Evolutionary conservation across 2,329 filamentous ascomycete species (phyloP), one percentile per base, ranked within the genome.

Genomic region (Talaromyces sp.): DNA sequence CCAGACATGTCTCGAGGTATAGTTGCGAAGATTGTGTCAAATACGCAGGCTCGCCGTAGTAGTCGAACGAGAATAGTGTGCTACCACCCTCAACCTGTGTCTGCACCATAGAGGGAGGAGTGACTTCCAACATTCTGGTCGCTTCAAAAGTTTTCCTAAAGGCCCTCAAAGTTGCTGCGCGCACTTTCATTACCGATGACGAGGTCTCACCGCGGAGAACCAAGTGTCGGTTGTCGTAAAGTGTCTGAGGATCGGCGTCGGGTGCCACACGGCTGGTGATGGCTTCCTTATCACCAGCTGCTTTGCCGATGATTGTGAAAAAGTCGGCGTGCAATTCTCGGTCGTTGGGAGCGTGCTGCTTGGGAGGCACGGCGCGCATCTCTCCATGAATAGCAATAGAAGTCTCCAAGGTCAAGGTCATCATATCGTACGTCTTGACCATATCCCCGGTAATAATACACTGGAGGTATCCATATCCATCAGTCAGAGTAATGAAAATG

Each of bases 11-110:
- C 84, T 99, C 95, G 66, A 99, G 90, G 81, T 99, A 99, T 62
- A 99, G 87, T 80, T 99, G 95, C 39, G 92, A 96, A 3, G 93
- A 97, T 81, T 99, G 95, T 3, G 95, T 98, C 68, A 99, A 87
- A 82, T 93, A 99, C 66, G 95, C 91, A 71, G 89, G 86, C 79
- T 97, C 91, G 71, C 88, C 90, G 80, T 97, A 97, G 84, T 95
- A 96, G 74, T 90, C 84, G 73, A 96, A 90, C 67, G 87, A 88
- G 85, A 97, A 98, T 43, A 98, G 88, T 3, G 93, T 97, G 71
- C 91, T 87, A 64, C 93, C 93, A 69, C 93, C 93, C 81, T 98
- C 93, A 74, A 96, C 91, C 81, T 97, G 90, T 19, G 94, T 98
- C 82, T 96, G 95, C 66, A 97, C 95, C 78, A 96, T 89, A 37